Conservation (phyloP, 2,329 filamentous ascomycete genomes). For the Sphaerulina musiva region DNA sequence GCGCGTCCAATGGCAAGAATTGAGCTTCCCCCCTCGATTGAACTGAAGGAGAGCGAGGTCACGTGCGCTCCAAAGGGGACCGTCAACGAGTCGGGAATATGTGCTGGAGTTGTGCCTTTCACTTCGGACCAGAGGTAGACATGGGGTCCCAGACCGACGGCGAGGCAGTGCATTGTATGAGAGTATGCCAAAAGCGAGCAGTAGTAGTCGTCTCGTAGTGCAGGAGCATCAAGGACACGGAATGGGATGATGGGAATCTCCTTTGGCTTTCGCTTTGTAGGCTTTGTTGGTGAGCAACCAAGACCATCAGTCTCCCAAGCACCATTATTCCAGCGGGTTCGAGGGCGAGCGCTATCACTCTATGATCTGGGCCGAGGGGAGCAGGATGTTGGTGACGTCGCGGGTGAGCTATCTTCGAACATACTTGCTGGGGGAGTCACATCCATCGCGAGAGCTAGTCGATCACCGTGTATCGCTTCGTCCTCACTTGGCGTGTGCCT, state of each 20-base stretch:
- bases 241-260: constrained; percentile 30
- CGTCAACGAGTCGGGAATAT: constrained; percentile 47
- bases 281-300: constrained; percentile 9
- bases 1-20: constrained; percentile 82
- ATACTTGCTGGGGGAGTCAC: constrained; percentile 64
- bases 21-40: constrained; percentile 62
- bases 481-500: constrained; percentile 26
- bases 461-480: constrained; percentile 56
- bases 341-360: constrained; percentile 7
- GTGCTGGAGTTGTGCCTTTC: constrained; percentile 39
- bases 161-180: constrained; percentile 63
- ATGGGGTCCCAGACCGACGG: constrained; percentile 70
- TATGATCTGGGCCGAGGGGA: constrained; percentile 11
- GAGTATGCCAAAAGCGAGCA: constrained; percentile 88
- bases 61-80: constrained; percentile 53
- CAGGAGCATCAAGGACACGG: constrained; percentile 73
- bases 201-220: constrained; percentile 91
- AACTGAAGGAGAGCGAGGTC: constrained; percentile 88
- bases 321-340: constrained; percentile 21
- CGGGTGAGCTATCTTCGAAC: constrained; percentile 44
- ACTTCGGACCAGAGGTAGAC: constrained; percentile 87
- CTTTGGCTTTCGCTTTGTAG: constrained; percentile 18
- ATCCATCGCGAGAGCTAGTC: constrained; percentile 74
- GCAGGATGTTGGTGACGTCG: constrained; percentile 7
- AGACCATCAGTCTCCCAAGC: constrained; percentile 19